Evolutionary conservation across 495 filamentous ascomycete genomes (phyloP), one percentile per base, ranked within the genome.

Genomic region (Penicillium simplicissimum): DNA sequence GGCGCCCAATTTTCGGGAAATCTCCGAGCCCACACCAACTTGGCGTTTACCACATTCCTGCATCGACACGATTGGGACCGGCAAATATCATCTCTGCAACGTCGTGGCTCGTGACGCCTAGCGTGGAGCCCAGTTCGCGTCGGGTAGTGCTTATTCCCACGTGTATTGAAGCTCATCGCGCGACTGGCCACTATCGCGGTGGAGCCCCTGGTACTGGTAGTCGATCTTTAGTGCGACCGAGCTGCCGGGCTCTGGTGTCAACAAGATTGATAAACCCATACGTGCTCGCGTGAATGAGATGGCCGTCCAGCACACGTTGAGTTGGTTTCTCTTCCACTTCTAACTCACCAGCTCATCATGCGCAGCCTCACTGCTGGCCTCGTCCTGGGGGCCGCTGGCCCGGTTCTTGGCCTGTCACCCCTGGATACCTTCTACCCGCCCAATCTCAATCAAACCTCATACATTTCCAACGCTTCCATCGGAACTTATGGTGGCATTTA

Each of bases 401-500:
- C 60, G 37, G 65, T 43, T 23, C 33, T 63, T 6, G 64, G 23
- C 25, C 49, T 69, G 38, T 59, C 42, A 8, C 66, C 72, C 28
- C 61, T 64, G 40, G 71, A 76, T 45, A 71, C 68, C 35, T 80
- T 80, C 66, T 80, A 80, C 33, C 77, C 77, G 1, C 70, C 68
- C 3, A 54, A 64, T 33, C 70, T 80, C 4, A 76, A 77, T 59
- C 57, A 76, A 31, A 75, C 71, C 23, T 64, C 74, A 17, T 79
- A 72, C 53, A 80, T 80, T 43, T 65, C 71, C 59, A 72, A 80
- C 36, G 45, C 63, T 17, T 76, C 76, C 5, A 67, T 74, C n/a
- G 77, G 72, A 9, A 75, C 72, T 0, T 76, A 79, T 59, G 77
- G 77, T 2, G 77, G 76, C 13, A 71, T 76, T 42, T 80, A 79